Evolutionary conservation across 176 grass and related monocot genomes (phyloP).

Genomic region (Urochloa ruziziensis): DNA sequence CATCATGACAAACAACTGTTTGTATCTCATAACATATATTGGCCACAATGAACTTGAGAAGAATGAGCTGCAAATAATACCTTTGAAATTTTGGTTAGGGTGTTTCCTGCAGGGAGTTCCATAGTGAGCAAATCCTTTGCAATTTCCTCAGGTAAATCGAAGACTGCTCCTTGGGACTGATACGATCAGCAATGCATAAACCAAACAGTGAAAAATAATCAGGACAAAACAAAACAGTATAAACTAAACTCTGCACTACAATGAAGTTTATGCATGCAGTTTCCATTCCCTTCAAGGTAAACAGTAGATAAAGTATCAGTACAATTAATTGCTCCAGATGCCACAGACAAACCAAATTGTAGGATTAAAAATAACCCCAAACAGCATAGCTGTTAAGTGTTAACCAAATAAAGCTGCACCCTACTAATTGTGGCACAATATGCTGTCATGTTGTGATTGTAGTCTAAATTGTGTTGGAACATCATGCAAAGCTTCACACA

Average conservation of each 20-base stretch:
- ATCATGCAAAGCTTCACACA: not conserved
- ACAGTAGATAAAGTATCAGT: not conserved
- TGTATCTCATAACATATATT: not conserved
- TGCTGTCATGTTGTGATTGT: not conserved
- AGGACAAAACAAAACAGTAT: not conserved
- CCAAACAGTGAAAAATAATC: constrained; percentile 23
- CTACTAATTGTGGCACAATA: not conserved
- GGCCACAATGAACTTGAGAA: not conserved
- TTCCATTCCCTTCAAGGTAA: not conserved
- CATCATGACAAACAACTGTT: constrained; percentile 1
- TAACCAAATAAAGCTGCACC: not conserved
- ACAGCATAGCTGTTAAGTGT: not conserved
- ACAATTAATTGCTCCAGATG: not conserved
- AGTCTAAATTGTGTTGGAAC: not conserved
- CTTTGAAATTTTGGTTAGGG: constrained; percentile 79
- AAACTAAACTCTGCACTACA: not conserved
- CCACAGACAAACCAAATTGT: not conserved
- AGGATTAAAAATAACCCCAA: constrained; percentile 2
- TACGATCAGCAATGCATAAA: constrained; percentile 31
- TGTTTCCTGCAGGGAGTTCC: constrained; percentile 82
- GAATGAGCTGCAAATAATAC: constrained; percentile 41
- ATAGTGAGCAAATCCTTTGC: constrained; percentile 71
- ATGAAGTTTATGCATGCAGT: constrained; percentile 4
- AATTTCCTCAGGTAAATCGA: constrained; percentile 97
- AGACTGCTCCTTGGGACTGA: constrained; percentile 92